These are phyloP conservation scores for Epichloe elymi DNA, from an alignment of 2,329 filamentous ascomycete genomes.

Conservation along the genomic window DNA sequence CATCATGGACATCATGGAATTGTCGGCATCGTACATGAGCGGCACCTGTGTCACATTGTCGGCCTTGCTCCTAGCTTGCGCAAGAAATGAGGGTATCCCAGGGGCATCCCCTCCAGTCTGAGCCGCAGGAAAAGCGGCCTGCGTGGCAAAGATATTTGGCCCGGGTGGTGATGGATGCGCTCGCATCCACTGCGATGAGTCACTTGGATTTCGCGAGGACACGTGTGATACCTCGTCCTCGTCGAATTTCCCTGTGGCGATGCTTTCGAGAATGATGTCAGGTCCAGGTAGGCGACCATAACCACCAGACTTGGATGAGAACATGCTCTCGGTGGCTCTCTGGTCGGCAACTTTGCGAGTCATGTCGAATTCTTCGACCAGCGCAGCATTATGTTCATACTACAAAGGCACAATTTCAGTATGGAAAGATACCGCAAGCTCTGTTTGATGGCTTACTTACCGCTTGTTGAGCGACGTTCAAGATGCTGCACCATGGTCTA, in stretches of 20 bases:
- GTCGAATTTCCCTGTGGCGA: slow-evolving; percentile 11
- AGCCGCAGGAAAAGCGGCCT: neutral
- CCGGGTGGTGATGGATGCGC: neutral
- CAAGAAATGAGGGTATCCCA: slow-evolving; percentile 15
- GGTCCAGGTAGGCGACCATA: slow-evolving; percentile 12
- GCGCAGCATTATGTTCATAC: slow-evolving; percentile 17
- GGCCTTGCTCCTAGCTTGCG: slow-evolving; percentile 13
- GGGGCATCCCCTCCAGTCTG: slow-evolving; percentile 11
- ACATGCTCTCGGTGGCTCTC: slow-evolving; percentile 5
- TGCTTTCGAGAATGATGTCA: slow-evolving; percentile 15
- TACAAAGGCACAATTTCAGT: slow-evolving; percentile 2
- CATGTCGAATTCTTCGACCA: slow-evolving; percentile 20
- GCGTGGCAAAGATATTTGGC: neutral
- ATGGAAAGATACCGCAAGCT: neutral
- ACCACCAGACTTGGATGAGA: slow-evolving; percentile 7
- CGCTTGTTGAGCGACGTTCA: slow-evolving; percentile 16
- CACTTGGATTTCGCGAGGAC: neutral
- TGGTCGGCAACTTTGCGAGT: slow-evolving; percentile 16
- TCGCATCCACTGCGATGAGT: neutral
- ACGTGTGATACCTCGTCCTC: slow-evolving; percentile 8
- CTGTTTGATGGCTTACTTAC: slow-evolving; percentile 9
- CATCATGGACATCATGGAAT: slow-evolving; percentile 5
- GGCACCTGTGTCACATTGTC: slow-evolving; percentile 8
- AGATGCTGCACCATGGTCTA: slow-evolving; percentile 19
- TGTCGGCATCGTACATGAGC: slow-evolving; percentile 12